phyloP scores from a whole-genome alignment of 345 rosid species.

The Citrus unshiu region DNA sequence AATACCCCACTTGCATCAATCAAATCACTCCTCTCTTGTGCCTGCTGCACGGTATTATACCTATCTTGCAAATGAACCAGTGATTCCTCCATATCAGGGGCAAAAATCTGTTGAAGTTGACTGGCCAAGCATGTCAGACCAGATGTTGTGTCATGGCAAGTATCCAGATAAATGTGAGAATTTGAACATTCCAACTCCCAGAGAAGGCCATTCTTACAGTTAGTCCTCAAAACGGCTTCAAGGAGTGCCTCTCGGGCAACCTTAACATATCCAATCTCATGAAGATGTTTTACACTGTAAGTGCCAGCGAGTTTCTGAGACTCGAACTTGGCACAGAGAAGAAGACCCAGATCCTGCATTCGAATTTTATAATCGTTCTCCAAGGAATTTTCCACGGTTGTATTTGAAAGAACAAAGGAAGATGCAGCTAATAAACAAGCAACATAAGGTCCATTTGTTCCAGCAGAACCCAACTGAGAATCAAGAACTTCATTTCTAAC shows the following conservation, averaged over 20 bases:
- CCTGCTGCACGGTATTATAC: slow-evolving; percentile 63
- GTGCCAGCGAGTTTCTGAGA: slow-evolving; percentile 42
- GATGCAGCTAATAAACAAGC: slow-evolving; percentile 90
- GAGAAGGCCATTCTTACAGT: slow-evolving; percentile 47
- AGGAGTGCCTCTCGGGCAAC: slow-evolving; percentile 71
- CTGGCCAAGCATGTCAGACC: slow-evolving; percentile 70
- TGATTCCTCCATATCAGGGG: slow-evolving; percentile 91
- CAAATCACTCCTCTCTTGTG: slow-evolving; percentile 39
- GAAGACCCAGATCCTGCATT: slow-evolving; percentile 86
- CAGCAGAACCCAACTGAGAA: slow-evolving; percentile 26
- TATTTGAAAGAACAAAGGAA: slow-evolving; percentile 56
- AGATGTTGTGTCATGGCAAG: slow-evolving; percentile 83
- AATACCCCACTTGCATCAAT: slow-evolving; percentile 26
- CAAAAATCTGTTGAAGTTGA: slow-evolving; percentile 80
- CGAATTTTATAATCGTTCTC: slow-evolving; percentile 54
- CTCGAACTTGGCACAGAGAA: slow-evolving; percentile 51
- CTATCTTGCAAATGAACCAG: slow-evolving; percentile 80
- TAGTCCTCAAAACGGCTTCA: slow-evolving; percentile 59
- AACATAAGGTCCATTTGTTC: slow-evolving; percentile 37
- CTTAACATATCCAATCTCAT: slow-evolving; percentile 65
- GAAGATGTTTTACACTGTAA: slow-evolving; percentile 64
- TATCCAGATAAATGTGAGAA: slow-evolving; percentile 59
- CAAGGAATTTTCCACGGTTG: slow-evolving; percentile 31
- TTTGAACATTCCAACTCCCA: slow-evolving; percentile 85
- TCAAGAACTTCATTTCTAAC: slow-evolving; percentile 7